Base-by-base conservation (phyloP, 148 eudicot species). In the Vaccinium myrtillus region DNA sequence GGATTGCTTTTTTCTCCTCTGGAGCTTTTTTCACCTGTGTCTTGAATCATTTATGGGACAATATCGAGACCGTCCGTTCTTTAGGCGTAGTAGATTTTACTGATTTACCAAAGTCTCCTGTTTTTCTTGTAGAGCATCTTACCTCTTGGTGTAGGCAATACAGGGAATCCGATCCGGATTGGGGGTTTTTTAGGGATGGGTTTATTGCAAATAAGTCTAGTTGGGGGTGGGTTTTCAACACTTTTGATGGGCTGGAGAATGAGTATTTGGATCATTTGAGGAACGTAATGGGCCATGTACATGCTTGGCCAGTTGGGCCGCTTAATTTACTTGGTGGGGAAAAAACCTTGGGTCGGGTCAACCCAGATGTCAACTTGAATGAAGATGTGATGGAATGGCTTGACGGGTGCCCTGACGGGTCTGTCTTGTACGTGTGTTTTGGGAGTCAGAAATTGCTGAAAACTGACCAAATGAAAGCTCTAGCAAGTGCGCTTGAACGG, bases 381-480 rank as follows among this genome's bases (percentile, higher is more conserved):
- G 49, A 50, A 36, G 67, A 46, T 13, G 81, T 90, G 71, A 58
- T 87, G 23, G 51, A 78, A 10, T 93, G 98, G 97, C 94, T 95
- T n/a, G 92, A 93, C 80, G 67, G 23, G 30, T 90, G 92, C 6
- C 87, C 87, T 39, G 90, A 91, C 84, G 89, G 67, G 58, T 91
- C 92, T 14, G 93, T 95, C 39, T 39, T 95, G 75, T 92, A 88
- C 67, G 94, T 91, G 50, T 92, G 94, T 79, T 92, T 92, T 86
- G 95, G 98, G 46, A 92, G 93, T 78, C 94, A 95, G 49, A 90
- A 89, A n/a, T 16, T 84, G 69, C 81, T 91, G n/a, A 89, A 80
- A 27, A 84, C 63, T 67, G 87, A 87, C 70, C 95, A 92, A 87
- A 87, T 90, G 88, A 91, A 91, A 54, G 93, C 92, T 59, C 65